Evolutionary conservation across 2,329 filamentous ascomycete genomes (phyloP), one percentile per base, ranked within the genome.

Genomic region (Nemania serpens): DNA sequence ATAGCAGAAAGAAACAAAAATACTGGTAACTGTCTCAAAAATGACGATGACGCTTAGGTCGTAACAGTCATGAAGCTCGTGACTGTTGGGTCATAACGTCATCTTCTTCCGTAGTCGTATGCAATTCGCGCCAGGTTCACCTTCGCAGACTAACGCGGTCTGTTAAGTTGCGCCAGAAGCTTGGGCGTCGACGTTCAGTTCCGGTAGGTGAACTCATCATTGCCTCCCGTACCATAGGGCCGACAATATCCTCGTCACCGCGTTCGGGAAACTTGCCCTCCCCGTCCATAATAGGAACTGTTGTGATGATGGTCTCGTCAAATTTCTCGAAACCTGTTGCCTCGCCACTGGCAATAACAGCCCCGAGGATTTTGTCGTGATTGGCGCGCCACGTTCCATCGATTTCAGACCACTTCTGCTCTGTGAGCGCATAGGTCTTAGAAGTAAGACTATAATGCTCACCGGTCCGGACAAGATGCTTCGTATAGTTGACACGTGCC

Each of bases 361-460:
- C 79, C 17, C 79, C 78, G 42, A 88, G 81, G 56, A 91, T 84
- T 34, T 84, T 76, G 37, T 91, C 87, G 72, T 95, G 86, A 57
- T 87, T 84, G 37, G 76, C 75, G 72, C 88, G 87, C 94, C 93
- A 97, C 58, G 82, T 78, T 1, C 80, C 81, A 73, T 97, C 91
- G 45, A 91, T 90, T 68, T 89, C 86, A 25, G 88, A 84, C 94
- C 94, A 97, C 75, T 98, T 98, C 63, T 90, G 85, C 75, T 95
- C 88, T 0, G 93, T 97, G 58, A 95, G 82, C 53, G 83, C 85
- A 77, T 93, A 97, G 58, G 91, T 95, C 74, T 92, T 95, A 55
- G 93, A 97, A 0, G 92, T 97, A 36, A 88, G 82, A 15, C 93
- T 93, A 69, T 96, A 96, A 76, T 97, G 92, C 75, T 97, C 93